phyloP scores from a whole-genome alignment of 257 asterid species.

The Scutellaria minor region DNA sequence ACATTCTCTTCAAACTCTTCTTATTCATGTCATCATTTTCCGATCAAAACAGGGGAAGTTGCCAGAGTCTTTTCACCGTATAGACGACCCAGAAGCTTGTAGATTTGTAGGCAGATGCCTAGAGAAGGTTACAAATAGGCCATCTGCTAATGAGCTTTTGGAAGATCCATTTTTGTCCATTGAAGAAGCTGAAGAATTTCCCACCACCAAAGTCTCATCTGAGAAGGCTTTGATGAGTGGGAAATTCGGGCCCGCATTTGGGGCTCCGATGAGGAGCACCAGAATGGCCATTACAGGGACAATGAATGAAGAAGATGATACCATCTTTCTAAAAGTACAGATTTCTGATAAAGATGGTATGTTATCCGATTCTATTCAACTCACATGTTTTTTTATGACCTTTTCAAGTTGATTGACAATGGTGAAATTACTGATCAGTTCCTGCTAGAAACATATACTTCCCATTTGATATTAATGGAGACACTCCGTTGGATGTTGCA shows the following conservation, averaged over 20 bases:
- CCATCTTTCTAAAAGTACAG: conserved; percentile 76
- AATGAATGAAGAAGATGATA: conserved; percentile 63
- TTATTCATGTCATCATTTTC: conserved; percentile 16
- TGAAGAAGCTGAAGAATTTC: conserved; percentile 45
- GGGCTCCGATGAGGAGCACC: conserved; percentile 38
- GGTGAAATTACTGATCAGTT: conserved; percentile 46
- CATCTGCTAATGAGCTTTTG: conserved; percentile 68
- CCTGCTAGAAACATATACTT: conserved; percentile 59
- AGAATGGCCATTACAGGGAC: conserved; percentile 72
- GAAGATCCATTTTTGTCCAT: conserved; percentile 65
- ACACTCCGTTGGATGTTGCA: conserved; percentile 76
- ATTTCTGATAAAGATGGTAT: conserved; percentile 65
- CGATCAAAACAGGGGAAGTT: conserved; percentile 61
- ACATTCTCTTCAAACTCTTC: background rate
- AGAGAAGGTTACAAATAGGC: conserved; percentile 59
- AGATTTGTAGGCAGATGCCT: conserved; percentile 76
- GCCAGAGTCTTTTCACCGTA: conserved; percentile 57
- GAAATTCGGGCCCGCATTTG: background rate
- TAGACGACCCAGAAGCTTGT: conserved; percentile 65
- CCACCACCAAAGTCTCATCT: conserved; percentile 30
- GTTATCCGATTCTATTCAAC: background rate
- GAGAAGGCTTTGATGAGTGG: conserved; percentile 24
- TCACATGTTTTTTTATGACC: background rate
- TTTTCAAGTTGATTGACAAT: background rate
- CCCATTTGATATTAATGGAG: conserved; percentile 67